phyloP scores from a whole-genome alignment of 208 protist genomes.

The Borovskyia barvae region DNA sequence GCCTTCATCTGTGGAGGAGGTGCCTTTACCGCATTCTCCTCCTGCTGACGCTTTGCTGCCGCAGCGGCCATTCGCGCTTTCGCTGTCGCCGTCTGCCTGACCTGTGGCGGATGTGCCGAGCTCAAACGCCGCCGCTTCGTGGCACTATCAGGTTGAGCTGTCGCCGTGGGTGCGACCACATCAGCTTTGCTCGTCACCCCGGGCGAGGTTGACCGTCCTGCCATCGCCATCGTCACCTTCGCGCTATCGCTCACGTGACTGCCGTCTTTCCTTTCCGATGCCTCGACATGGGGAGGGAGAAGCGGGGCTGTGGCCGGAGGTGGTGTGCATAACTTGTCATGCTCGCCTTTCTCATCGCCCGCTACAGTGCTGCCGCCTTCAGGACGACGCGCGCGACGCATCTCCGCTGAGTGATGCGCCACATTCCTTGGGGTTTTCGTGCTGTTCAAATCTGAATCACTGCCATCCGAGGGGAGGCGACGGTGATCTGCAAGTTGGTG shows the following conservation, averaged over 20 bases:
- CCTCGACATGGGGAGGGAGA: too few relatives aligned
- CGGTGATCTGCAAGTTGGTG: too few relatives aligned
- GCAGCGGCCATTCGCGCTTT: constrained; percentile 6
- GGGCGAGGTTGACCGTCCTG: background rate
- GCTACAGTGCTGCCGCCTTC: background rate
- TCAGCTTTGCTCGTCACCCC: background rate
- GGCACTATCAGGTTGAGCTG: too few relatives aligned
- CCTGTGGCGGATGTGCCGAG: background rate
- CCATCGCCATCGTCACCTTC: background rate
- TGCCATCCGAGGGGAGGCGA: too few relatives aligned
- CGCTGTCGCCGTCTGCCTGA: constrained; percentile 9
- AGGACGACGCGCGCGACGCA: background rate
- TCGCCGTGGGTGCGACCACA: background rate
- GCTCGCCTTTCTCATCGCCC: background rate
- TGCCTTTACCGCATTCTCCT: background rate
- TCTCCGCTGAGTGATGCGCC: background rate
- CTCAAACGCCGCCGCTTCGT: too few relatives aligned
- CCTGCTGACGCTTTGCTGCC: constrained; percentile 1
- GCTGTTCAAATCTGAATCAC: too few relatives aligned
- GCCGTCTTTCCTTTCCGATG: too few relatives aligned
- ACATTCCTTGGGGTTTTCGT: background rate
- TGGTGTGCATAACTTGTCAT: background rate
- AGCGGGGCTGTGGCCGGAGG: too few relatives aligned
- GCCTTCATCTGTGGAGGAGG: too few relatives aligned
- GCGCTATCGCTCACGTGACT: too few relatives aligned